Evolutionary conservation across 805 yeast genomes (phyloP), one percentile per base, ranked within the genome.

Genomic region (Saturnispora galanensis): DNA sequence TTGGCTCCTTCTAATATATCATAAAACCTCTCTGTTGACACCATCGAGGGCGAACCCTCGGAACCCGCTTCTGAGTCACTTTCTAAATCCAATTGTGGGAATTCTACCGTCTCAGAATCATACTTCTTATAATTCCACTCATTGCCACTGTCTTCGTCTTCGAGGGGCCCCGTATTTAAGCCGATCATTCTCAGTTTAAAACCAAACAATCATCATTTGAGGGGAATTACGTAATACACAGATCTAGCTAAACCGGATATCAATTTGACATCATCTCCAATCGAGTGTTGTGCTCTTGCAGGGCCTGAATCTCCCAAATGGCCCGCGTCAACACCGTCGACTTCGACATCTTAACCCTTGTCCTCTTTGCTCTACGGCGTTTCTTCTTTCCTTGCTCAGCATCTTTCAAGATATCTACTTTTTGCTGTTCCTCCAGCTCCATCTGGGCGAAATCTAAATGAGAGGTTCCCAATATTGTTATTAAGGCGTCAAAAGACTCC

Each of bases 401-500:
- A 31, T 29, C 37, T 3, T 34, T 21, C 26, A 21, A 21, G 26
- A 21, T 21, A 8, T 21, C 26, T 21, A 8, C 41, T 9, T 39
- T 33, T 11, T 46, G 52, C 8, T 47, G 21, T 5, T 32, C 37
- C 5, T 13, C 9, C 10, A 26, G 10, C 26, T 41, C 38, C 16
- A 41, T 16, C 12, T 26, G 12, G n/a, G 33, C 44, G 3, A 50
- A 33, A 18, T 52, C 46, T 18, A 42, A 44, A n/a, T 42, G 42
- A 0, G 50, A 43, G 8, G 32, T 18, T 7, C 38, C 44, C 10
- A 62, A 54, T 9, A 62, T 50, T 3, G 45, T 50, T 18, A 63
- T 57, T 16, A 68, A 51, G 12, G 53, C 37, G 35, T 66, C 68
- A 49, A 63, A 68, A 2, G 71, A 64, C 11, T 54, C 56, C 45